phyloP scores from a whole-genome alignment of 805 yeast species.

The Metschnikowia gelsemii region DNA sequence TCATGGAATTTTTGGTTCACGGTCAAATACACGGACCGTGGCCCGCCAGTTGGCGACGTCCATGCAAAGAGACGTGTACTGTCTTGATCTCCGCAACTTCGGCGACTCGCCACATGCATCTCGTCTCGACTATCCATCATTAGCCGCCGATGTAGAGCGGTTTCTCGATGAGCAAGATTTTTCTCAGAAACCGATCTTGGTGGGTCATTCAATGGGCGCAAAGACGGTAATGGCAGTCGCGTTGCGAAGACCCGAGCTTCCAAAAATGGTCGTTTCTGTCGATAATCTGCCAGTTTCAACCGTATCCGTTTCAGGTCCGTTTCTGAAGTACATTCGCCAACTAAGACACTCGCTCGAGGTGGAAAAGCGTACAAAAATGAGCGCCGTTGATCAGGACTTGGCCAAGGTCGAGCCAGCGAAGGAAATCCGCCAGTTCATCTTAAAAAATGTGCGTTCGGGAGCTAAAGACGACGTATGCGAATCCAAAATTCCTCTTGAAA shows the following conservation, averaged over 20 bases:
- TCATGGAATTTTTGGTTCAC: conserved; percentile 90
- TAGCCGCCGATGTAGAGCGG: conserved; percentile 81
- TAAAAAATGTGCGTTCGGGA: conserved; percentile 61
- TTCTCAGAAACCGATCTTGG: conserved; percentile 51
- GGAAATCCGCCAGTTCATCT: conserved; percentile 70
- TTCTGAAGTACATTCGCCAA: conserved; percentile 65
- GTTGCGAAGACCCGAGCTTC: conserved; percentile 61
- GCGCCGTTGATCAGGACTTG: conserved; percentile 67
- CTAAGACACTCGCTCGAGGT: conserved; percentile 56
- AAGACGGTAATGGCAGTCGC: conserved; percentile 88
- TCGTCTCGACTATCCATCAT: conserved; percentile 72
- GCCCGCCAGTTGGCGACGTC: conserved; percentile 53
- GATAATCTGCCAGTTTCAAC: conserved; percentile 87
- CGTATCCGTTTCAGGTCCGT: conserved; percentile 49
- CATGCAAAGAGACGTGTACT: conserved; percentile 58
- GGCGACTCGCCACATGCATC: conserved; percentile 84
- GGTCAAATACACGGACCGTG: conserved; percentile 77
- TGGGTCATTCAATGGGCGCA: conserved; percentile 93
- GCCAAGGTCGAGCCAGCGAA: conserved; percentile 58
- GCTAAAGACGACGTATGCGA: conserved; percentile 40
- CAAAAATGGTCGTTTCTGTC: conserved; percentile 66
- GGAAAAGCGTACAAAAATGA: conserved; percentile 45
- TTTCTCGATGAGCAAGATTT: conserved; percentile 51
- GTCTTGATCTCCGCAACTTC: conserved; percentile 83
- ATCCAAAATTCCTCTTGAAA: conserved; percentile 68